Percentiles rank a stretch among this genome's conserved stretches.
Evolutionary conservation across 1,139 yeast genomes (phyloP).

Genomic region (Groenewaldozyma auringiensis): DNA sequence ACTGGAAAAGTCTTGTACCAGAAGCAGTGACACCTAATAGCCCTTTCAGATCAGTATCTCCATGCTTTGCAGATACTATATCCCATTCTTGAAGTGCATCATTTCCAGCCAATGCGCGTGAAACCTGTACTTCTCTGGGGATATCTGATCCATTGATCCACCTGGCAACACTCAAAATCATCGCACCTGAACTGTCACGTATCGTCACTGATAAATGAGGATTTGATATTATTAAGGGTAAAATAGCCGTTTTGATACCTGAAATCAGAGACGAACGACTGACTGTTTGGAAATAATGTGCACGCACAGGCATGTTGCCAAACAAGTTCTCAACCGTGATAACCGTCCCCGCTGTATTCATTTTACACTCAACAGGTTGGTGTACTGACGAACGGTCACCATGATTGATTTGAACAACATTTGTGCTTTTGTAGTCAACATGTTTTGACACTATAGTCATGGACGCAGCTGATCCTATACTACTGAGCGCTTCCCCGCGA

Average conservation of each 20-base stretch:
- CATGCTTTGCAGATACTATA: constrained; percentile 17
- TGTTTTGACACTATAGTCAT: constrained; percentile 27
- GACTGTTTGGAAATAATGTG: constrained; percentile 25
- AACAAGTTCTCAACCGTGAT: constrained; percentile 46
- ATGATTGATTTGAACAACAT: constrained; percentile 18
- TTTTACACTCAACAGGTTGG: constrained; percentile 2
- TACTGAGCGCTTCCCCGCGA: constrained; percentile 27
- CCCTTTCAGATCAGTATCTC: constrained; percentile 23
- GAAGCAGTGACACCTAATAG: constrained; percentile 30
- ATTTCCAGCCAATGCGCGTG: constrained; percentile 21
- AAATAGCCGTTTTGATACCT: constrained; percentile 32
- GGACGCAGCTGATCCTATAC: constrained; percentile 18
- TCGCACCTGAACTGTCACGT: constrained; percentile 2
- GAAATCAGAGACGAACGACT: constrained; percentile 27
- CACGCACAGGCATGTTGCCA: constrained; percentile 52
- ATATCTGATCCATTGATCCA: constrained; percentile 5
- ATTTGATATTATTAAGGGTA: constrained; percentile 31
- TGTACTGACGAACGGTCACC: constrained; percentile 8
- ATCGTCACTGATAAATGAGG: constrained; percentile 29
- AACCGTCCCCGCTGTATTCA: constrained; percentile 43
- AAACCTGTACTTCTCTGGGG: constrained; percentile 13
- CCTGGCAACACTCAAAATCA: constrained; percentile 6
- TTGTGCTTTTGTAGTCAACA: constrained; percentile 13
- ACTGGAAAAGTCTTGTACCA: constrained; percentile 38
- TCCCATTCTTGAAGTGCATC: constrained; percentile 18